Base-by-base conservation (phyloP, 176 grass and related monocot genomes). In the Carex cristatella region DNA sequence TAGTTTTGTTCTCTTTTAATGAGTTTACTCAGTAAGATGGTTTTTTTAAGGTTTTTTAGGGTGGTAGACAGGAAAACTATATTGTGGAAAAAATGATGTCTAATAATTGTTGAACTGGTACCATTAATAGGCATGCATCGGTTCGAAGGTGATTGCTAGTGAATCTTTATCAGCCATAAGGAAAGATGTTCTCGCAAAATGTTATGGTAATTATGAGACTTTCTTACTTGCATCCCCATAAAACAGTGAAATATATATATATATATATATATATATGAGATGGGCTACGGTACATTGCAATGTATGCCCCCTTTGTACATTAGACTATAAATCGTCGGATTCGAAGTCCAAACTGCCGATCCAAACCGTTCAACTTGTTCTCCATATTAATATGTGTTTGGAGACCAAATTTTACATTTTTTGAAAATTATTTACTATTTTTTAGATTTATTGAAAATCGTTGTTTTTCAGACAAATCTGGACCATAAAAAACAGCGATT, bases 151-250 rank as follows among this genome's bases (percentile, higher is more conserved):
- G 51, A 90, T 98, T 83, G 95, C 95, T 53, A 98, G 95, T 13
- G 95, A 98, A 94, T 87, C 91, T 18, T 84, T 98, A 37, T 98
- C 95, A 53, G 95, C 95, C 79, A 88, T 98, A 84, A 91, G 95
- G 83, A 98, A 98, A 86, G 95, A 98, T 94, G 95, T 98, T 80
- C 86, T 92, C 6, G 89, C 95, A 81, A 98, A 98, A 98, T 98
- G 95, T 90, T 98, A 98, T 49, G 95, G 95, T 98, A 93, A 83
- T 85, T 77, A 87, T 30, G 84, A 70, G 37, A 27, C 10, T 80
- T 68, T 54, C 60, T 44, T 72, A 53, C 49, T 75, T 91, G 87
- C 82, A 87, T 82, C 8, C 18, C 18, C 67, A 40, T 53, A 54
- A 54, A 67, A 66, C 16, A 46, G 15, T 65, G 35, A 30, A 82